Evolutionary conservation across 208 protist species (phyloP), one percentile per base, ranked within the genome.

Genomic region (Leishmania tarentolae): DNA sequence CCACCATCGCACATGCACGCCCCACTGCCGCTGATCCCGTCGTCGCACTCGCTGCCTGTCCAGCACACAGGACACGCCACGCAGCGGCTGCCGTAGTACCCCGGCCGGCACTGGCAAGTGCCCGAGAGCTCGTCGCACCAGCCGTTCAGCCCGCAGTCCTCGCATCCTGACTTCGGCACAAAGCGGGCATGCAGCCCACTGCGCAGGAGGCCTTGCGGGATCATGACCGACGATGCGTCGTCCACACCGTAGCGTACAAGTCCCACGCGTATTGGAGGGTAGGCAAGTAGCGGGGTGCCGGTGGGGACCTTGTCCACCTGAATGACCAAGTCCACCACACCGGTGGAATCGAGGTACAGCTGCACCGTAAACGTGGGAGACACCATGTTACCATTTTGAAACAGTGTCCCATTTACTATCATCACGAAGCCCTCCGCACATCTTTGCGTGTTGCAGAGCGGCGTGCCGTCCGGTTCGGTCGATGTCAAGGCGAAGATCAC

Each of bases 171-270:
- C 40, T 35, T 73, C 72, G 50, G 81, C 76, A 83, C 47, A 42
- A 69, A 81, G 44, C 78, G 82, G 15, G 52, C 70, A 61, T 69
- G 82, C 63, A 80, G 65, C 19, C 76, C 76, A 61, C 74, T 76
- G n/a, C 76, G 73, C 68, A 86, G 40, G 31, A 85, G 76, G 7
- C 50, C 73, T 56, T 75, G 76, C 21, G 76, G 82, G 24, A 85
- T 31, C 75, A 79, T 50, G 47, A 85, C 75, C 40, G 82, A 85
- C 9, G 76, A 78, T n/a, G 79, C 57, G 79, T 92, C 86, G 11
- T 75, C 79, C 70, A 88, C 66, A 46, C 82, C 80, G 57, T 85
- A 28, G 42, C 88, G 86, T 63, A 86, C 79, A 28, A 92, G 73
- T 2, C 88, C 86, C 9, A 88, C 76, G 17, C 76, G 78, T 31